These are phyloP conservation scores for Capronia epimyces DNA, from an alignment of 2,329 filamentous ascomycete genomes.

Conservation along the genomic window DNA sequence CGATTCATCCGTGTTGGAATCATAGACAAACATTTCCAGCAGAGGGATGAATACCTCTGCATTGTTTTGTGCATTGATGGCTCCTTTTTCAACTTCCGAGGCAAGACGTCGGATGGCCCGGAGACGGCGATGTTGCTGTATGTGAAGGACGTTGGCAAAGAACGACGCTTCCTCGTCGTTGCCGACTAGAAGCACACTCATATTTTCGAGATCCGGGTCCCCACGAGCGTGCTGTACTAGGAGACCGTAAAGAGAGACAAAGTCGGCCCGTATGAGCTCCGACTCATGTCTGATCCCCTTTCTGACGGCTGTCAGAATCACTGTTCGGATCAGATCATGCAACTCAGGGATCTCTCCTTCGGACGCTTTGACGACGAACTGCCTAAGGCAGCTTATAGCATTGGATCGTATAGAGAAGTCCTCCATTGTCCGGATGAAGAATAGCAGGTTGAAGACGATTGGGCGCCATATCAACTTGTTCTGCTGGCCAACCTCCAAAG, in stretches of 20 bases:
- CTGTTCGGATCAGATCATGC: conserved; percentile 56
- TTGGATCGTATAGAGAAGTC: conserved; percentile 82
- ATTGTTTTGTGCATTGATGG: conserved; percentile 70
- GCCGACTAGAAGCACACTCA: conserved; percentile 63
- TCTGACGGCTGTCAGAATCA: conserved; percentile 71
- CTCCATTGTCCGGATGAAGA: conserved; percentile 76
- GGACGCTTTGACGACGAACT: conserved; percentile 64
- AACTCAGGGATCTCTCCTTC: conserved; percentile 40
- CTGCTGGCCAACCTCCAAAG: conserved; percentile 56
- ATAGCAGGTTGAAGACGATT: conserved; percentile 81
- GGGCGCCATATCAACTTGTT: conserved; percentile 70
- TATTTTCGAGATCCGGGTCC: conserved; percentile 67
- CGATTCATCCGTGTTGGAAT: conserved; percentile 68
- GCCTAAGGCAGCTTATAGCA: conserved; percentile 71
- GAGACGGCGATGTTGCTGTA: conserved; percentile 78
- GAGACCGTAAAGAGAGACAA: conserved; percentile 71
- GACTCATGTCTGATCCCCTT: conserved; percentile 70
- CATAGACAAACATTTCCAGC: conserved; percentile 89
- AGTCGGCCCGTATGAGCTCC: conserved; percentile 78
- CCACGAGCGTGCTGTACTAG: conserved; percentile 65
- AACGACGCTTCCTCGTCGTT: conserved; percentile 78
- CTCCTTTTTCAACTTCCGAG: conserved; percentile 57
- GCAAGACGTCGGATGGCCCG: conserved; percentile 76
- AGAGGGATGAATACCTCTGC: conserved; percentile 84
- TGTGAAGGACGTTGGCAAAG: conserved; percentile 87